phyloP scores from a whole-genome alignment of 2,329 filamentous ascomycete genomes.

The Aspergillus amoenus region DNA sequence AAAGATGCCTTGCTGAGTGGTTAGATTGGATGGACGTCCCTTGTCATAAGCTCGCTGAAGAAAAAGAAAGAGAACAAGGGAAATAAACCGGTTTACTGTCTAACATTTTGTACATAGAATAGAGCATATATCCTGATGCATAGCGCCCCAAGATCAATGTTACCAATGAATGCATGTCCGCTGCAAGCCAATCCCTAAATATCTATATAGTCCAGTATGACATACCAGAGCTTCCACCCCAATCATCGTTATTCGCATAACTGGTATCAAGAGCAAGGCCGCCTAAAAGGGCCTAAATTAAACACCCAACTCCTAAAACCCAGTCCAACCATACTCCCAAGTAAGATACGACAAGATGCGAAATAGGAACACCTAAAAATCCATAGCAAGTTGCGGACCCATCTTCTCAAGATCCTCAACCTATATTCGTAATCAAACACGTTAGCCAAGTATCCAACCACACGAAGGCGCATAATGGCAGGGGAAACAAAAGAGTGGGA shows the following conservation, averaged over 20 bases:
- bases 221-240: background rate
- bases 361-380: slow-evolving; percentile 58
- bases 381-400: slow-evolving; percentile 78
- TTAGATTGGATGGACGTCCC: slow-evolving; percentile 9
- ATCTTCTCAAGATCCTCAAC: slow-evolving; percentile 89
- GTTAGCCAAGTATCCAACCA: background rate
- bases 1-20: slow-evolving; percentile 33
- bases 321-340: background rate
- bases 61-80: background rate
- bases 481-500: slow-evolving; percentile 15
- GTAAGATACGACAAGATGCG: background rate
- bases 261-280: slow-evolving; percentile 9
- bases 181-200: too few relatives aligned
- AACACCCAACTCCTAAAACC: slow-evolving; percentile 9
- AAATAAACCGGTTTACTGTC: background rate
- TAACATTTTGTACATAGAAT: slow-evolving; percentile 6
- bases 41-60: too few relatives aligned
- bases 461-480: background rate
- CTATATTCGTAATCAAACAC: slow-evolving; percentile 48
- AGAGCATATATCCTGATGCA: slow-evolving; percentile 6
- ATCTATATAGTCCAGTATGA: background rate
- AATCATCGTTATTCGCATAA: background rate
- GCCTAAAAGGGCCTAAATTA: background rate
- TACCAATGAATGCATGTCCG: background rate
- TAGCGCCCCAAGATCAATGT: slow-evolving; percentile 3